These are phyloP conservation scores for Breviolum minutum DNA, from an alignment of 73 alveolate species.

Conservation along the genomic window DNA sequence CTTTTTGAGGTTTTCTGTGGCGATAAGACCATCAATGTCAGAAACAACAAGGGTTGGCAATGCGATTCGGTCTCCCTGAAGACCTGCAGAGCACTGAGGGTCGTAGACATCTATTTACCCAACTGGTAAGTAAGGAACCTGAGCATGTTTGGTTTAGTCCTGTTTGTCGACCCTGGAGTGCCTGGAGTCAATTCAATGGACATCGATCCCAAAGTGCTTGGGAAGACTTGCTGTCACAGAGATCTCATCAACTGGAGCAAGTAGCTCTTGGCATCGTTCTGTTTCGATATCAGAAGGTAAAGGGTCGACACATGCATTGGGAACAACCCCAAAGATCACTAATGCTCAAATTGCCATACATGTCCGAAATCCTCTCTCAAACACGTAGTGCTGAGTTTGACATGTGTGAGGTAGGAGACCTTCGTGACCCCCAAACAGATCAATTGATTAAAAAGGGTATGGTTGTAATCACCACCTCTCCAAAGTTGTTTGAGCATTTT, in stretches of 20 bases:
- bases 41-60: too few species aligned
- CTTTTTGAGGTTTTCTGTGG: too few species aligned
- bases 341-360: not conserved
- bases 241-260: not conserved
- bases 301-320: not conserved
- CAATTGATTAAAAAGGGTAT: not conserved
- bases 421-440: not conserved
- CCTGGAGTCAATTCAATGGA: not conserved
- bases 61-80: too few species aligned
- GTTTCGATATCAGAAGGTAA: not conserved
- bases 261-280: not conserved
- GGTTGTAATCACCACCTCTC: not conserved
- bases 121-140: not conserved
- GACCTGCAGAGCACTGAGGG: not conserved
- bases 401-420: not conserved
- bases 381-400: not conserved
- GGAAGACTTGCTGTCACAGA: not conserved
- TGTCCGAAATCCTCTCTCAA: not conserved
- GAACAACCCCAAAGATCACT: not conserved
- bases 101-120: not conserved
- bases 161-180: not conserved
- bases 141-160: constrained; percentile 1
- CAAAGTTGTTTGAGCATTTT: not conserved
- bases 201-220: not conserved
- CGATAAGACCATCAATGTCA: too few species aligned